phyloP scores from a whole-genome alignment of 2,329 filamentous ascomycete species.

The Nemania sp. region DNA sequence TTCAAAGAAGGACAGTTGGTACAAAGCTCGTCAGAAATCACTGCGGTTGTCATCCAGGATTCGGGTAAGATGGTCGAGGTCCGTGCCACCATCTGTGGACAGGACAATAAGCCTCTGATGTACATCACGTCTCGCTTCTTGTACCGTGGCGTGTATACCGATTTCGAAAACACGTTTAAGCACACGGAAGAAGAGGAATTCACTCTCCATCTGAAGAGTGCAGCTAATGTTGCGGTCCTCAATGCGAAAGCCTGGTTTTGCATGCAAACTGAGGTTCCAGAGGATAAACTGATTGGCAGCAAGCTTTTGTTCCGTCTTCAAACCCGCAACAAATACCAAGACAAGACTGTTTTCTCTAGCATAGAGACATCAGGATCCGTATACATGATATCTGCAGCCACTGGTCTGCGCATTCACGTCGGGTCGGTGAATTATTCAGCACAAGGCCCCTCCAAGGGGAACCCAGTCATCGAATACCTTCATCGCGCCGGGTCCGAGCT shows the following conservation, averaged over 20 bases:
- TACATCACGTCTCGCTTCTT: slow-evolving; percentile 98
- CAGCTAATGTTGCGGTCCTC: slow-evolving; percentile 88
- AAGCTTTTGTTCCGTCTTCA: slow-evolving; percentile 94
- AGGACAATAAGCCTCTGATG: slow-evolving; percentile 85
- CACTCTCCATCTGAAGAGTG: slow-evolving; percentile 82
- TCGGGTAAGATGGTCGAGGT: slow-evolving; percentile 99
- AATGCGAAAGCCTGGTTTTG: slow-evolving; percentile 88
- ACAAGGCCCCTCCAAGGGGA: slow-evolving; percentile 79
- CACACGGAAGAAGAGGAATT: slow-evolving; percentile 94
- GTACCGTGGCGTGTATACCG: slow-evolving; percentile 87
- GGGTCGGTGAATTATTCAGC: slow-evolving; percentile 95
- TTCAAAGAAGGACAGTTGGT: slow-evolving; percentile 93
- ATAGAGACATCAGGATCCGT: slow-evolving; percentile 92
- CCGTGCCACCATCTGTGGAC: slow-evolving; percentile 83
- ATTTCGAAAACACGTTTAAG: slow-evolving; percentile 98
- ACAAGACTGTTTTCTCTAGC: slow-evolving; percentile 84
- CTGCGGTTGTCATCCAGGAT: slow-evolving; percentile 96
- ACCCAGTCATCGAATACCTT: slow-evolving; percentile 95
- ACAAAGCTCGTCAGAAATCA: slow-evolving; percentile 90
- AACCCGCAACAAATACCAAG: slow-evolving; percentile 90
- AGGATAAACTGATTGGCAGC: slow-evolving; percentile 85
- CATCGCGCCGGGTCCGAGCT: slow-evolving; percentile 87
- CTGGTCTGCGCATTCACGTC: slow-evolving; percentile 87
- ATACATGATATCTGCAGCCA: slow-evolving; percentile 88
- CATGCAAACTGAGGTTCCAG: slow-evolving; percentile 76